Evolutionary conservation across 1,284 basidiomycete species (phyloP).

Genomic region (Limonomyces culmigenus): DNA sequence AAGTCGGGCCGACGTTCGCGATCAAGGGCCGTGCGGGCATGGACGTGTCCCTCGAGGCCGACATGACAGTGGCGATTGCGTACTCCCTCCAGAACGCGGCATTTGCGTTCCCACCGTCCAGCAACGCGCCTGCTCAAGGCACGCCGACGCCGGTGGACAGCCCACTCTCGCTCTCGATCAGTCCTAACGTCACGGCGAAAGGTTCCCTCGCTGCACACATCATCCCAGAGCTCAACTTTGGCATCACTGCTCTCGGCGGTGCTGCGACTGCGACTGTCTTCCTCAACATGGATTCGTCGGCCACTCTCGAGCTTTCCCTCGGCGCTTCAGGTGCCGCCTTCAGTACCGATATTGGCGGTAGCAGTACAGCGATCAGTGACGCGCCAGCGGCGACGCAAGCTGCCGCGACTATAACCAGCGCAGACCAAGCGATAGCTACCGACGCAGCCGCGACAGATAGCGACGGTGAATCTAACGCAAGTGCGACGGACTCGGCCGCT

Average conservation of each 20-base stretch:
- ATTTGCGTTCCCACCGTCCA: conserved; percentile 24
- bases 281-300: conserved; percentile 27
- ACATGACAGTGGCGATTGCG: conserved; percentile 19
- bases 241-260: conserved; percentile 21
- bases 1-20: conserved; percentile 19
- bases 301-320: conserved; percentile 18
- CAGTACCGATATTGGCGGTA: too few species aligned
- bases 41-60: conserved; percentile 19
- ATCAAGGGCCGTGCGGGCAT: conserved; percentile 12
- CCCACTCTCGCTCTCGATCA: conserved; percentile 23
- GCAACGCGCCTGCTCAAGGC: conserved; percentile 1
- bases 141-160: conserved; percentile 10
- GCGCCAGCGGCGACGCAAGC: neutral
- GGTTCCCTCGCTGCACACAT: conserved; percentile 28
- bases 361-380: neutral
- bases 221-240: conserved; percentile 29
- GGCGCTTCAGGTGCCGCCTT: too few species aligned
- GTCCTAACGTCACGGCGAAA: conserved; percentile 19
- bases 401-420: too few species aligned
- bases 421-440: too few species aligned
- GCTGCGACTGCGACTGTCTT: conserved; percentile 20
- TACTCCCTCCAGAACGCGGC: conserved; percentile 17
- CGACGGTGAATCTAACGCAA: too few species aligned
- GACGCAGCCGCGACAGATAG: too few species aligned
- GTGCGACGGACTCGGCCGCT: too few species aligned